A percentile compares a stretch with the other conserved stretches of the same genome.
Evolutionary conservation across 2,329 filamentous ascomycete genomes (phyloP).

Genomic region (Ophiosphaerella narmari): DNA sequence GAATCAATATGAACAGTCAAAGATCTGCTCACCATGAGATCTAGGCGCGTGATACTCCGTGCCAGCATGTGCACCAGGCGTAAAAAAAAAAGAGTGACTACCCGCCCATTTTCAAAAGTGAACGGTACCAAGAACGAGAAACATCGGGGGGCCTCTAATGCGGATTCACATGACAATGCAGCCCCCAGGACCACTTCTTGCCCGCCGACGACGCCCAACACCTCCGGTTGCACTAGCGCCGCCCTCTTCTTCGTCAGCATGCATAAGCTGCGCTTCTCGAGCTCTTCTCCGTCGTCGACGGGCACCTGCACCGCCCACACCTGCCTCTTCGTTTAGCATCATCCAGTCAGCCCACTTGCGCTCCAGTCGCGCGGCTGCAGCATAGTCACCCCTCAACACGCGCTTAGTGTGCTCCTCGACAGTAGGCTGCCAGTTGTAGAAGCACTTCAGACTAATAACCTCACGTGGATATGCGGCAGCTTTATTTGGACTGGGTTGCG

Average conservation of each 20-base stretch:
- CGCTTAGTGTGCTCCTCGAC: constrained; percentile 92
- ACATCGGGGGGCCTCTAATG: too few relatives aligned
- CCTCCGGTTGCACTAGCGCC: constrained; percentile 42
- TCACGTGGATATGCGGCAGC: constrained; percentile 69
- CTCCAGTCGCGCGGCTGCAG: constrained; percentile 77
- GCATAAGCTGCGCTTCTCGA: constrained; percentile 78
- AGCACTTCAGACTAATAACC: constrained; percentile 87
- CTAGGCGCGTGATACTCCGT: too few relatives aligned
- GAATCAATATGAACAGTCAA: too few relatives aligned
- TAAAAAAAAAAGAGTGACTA: too few relatives aligned
- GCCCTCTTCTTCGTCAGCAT: constrained; percentile 79
- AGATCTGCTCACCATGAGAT: too few relatives aligned
- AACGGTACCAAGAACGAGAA: too few relatives aligned
- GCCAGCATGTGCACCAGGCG: too few relatives aligned
- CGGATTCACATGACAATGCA: constrained; percentile 53
- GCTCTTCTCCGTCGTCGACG: constrained; percentile 76
- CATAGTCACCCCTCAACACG: constrained; percentile 76
- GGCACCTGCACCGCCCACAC: constrained; percentile 64
- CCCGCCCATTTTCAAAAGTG: too few relatives aligned
- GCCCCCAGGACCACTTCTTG: constrained; percentile 53
- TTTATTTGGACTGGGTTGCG: constrained; percentile 50
- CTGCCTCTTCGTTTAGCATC: constrained; percentile 87
- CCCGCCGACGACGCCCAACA: constrained; percentile 50
- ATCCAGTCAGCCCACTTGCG: constrained; percentile 93
- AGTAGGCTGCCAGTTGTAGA: constrained; percentile 93